Base-by-base conservation (phyloP, 768 basidiomycete genomes). In the Coprinopsis sp. region DNA sequence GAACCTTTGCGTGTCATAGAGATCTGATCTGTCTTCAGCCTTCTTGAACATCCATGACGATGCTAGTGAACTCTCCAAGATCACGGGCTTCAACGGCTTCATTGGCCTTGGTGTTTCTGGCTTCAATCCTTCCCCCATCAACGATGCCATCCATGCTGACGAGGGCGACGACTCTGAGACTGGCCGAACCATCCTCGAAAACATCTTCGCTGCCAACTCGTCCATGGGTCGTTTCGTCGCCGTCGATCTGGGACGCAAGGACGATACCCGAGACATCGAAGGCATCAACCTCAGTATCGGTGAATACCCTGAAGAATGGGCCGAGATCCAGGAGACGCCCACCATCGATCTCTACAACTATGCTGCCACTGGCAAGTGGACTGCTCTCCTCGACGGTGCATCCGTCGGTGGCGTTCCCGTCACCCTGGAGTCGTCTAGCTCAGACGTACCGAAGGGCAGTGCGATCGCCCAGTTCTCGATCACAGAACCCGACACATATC, bases 11-110 rank as follows among this genome's bases (percentile, higher is more conserved):
- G n/a, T n/a, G n/a, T n/a, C n/a, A n/a, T n/a, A n/a, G n/a, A n/a
- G n/a, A n/a, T n/a, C n/a, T n/a, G n/a, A n/a, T n/a, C 28, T n/a
- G 27, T 11, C n/a, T 6, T 14, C 40, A 42, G 40, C 40, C 11
- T 42, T 42, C 40, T 14, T 42, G 6, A 30, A 42, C 40, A 30
- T 42, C n/a, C 27, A 42, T 5, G 40, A 42, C 18, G 40, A 42
- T 18, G 40, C 24, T 5, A 28, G 40, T 6, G 18, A 42, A 22
- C 27, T 42, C 4, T 42, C 6, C 27, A 19, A 30, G 14, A 6
- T 7, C 10, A 4, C 30, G 8, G 25, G 27, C 5, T 42, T 42
- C 40, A 42, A 42, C 40, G 40, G 40, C 10, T 28, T 42, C 40
- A 28, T 42, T 19, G 40, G 40, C 19, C 4, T 42, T 7, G 40